Evolutionary conservation across 2,329 filamentous ascomycete genomes (phyloP).

Genomic region (Rhinocladiella similis): DNA sequence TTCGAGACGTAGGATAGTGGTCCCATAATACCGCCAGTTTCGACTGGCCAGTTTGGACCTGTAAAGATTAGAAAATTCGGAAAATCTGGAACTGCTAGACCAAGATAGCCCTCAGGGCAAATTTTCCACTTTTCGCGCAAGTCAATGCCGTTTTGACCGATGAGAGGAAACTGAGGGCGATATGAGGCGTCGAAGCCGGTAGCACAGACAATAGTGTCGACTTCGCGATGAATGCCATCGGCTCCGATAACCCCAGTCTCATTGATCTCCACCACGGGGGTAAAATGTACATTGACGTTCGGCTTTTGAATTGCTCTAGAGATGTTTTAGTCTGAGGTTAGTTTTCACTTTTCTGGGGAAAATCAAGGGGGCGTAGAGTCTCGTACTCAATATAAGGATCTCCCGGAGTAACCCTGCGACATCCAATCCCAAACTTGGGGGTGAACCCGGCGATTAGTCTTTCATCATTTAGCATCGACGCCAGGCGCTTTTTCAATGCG

Average conservation of each 20-base stretch:
- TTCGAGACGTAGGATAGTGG: constrained; percentile 41
- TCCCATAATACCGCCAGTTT: constrained; percentile 48
- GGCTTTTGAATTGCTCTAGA: constrained; percentile 46
- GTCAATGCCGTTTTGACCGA: constrained; percentile 38
- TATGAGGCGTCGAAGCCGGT: constrained; percentile 45
- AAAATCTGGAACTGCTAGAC: constrained; percentile 32
- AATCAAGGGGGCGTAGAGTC: neutral
- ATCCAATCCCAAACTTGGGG: constrained; percentile 48
- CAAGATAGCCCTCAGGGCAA: constrained; percentile 30
- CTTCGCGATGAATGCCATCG: constrained; percentile 36
- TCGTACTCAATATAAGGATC: constrained; percentile 49
- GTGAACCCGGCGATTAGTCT: constrained; percentile 50
- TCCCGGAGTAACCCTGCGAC: constrained; percentile 48
- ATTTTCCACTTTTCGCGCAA: constrained; percentile 48
- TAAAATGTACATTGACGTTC: constrained; percentile 54
- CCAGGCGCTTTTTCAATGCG: constrained; percentile 46
- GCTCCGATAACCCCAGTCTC: constrained; percentile 43
- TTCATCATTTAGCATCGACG: constrained; percentile 53
- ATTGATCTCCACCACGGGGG: constrained; percentile 46
- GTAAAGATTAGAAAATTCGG: constrained; percentile 31
- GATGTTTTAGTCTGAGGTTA: neutral
- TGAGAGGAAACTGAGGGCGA: constrained; percentile 46
- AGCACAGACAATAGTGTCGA: constrained; percentile 39
- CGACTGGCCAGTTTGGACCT: constrained; percentile 40
- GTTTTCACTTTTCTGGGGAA: neutral